These are phyloP conservation scores for Acanthamoeba sp. DNA, from an alignment of 208 protist genomes.

Conservation along the genomic window DNA sequence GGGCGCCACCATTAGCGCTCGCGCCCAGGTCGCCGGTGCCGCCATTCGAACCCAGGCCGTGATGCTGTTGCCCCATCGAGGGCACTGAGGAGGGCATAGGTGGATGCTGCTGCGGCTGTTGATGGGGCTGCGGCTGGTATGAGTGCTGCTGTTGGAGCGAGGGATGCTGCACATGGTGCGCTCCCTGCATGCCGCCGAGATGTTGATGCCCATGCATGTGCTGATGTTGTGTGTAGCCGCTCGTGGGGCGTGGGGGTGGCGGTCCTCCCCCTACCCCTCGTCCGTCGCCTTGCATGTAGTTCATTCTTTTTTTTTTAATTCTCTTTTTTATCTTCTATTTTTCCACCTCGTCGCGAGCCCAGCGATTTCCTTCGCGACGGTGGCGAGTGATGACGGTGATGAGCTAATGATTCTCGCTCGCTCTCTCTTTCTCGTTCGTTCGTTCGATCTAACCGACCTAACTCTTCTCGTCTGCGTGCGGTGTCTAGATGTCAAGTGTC, in stretches of 20 bases:
- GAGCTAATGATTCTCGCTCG: neutral
- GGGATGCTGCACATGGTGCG: neutral
- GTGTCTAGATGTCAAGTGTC: neutral
- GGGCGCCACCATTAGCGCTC: neutral
- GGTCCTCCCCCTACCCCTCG: neutral
- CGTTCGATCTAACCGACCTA: neutral
- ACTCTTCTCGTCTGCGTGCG: neutral
- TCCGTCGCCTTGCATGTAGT: conserved; percentile 53
- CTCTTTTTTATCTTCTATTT: neutral
- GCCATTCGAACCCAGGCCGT: neutral
- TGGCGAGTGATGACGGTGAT: neutral
- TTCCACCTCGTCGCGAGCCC: neutral
- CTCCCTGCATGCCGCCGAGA: neutral
- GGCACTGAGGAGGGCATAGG: neutral
- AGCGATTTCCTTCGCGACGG: neutral
- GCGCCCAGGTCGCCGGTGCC: neutral
- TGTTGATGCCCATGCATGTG: neutral
- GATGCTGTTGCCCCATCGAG: neutral
- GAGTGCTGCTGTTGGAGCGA: neutral
- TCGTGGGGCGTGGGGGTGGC: conserved; percentile 9
- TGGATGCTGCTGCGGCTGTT: neutral
- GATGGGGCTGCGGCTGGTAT: neutral
- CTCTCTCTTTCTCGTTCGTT: neutral
- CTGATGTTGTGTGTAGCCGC: neutral
- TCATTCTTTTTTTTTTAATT: conserved; percentile 18